Evolutionary conservation across 331 rosid species (phyloP).

Genomic region (Dryas integrifolia): DNA sequence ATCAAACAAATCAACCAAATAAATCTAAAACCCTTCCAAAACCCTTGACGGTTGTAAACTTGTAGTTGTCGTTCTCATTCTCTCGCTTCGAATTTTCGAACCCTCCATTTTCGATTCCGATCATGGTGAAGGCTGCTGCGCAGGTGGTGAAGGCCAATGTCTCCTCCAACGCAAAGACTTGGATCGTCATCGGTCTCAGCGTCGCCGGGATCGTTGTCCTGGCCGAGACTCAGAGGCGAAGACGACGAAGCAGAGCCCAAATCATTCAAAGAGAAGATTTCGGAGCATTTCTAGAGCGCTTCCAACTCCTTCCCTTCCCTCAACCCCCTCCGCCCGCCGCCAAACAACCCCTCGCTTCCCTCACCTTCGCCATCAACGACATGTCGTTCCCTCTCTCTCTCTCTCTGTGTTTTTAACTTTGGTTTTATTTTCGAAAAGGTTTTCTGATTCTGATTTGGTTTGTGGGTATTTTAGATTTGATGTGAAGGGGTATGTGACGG

Average conservation of each 20-base stretch:
- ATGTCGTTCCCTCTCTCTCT: slow-evolving; percentile 39
- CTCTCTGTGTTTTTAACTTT: not conserved
- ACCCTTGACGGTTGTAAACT: not conserved
- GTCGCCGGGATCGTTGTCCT: slow-evolving; percentile 59
- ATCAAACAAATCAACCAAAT: not conserved
- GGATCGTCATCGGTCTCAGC: slow-evolving; percentile 67
- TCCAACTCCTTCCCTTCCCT: slow-evolving; percentile 67
- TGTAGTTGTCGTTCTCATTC: not conserved
- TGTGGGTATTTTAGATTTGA: slow-evolving; percentile 52
- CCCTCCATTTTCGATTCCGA: no score
- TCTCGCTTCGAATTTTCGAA: no score
- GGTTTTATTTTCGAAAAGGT: not conserved
- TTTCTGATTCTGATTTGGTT: slow-evolving; percentile 4
- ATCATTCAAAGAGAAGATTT: slow-evolving; percentile 34
- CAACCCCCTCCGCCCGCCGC: slow-evolving; percentile 81
- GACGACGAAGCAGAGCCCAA: slow-evolving; percentile 40
- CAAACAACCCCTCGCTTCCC: slow-evolving; percentile 45
- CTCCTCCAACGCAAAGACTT: slow-evolving; percentile 64
- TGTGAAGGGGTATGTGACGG: slow-evolving; percentile 65
- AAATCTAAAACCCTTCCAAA: slow-evolving; percentile 25
- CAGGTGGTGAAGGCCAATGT: slow-evolving; percentile 49
- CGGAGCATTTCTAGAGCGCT: slow-evolving; percentile 63
- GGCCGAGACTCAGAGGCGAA: slow-evolving; percentile 45
- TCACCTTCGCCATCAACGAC: slow-evolving; percentile 66
- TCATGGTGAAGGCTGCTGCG: slow-evolving; percentile 43